Percentiles rank a stretch among this genome's conserved stretches.
Conservation (phyloP, 2,329 filamentous ascomycete genomes). For the Paecilomyces sp. region DNA sequence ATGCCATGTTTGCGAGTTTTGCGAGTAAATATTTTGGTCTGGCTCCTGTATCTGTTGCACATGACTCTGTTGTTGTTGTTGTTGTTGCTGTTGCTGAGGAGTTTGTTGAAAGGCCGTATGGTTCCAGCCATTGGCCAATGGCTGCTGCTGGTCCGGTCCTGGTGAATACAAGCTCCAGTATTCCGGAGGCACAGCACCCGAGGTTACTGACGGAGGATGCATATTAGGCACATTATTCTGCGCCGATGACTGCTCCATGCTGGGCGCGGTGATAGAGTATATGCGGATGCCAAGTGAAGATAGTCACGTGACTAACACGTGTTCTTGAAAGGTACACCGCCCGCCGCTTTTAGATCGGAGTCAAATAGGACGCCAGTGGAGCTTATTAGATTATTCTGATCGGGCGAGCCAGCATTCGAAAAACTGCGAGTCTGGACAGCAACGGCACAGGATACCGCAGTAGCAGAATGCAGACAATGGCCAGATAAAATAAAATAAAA, state of each 20-base stretch:
- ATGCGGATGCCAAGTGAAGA: neutral
- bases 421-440: neutral
- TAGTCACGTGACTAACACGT: conserved; percentile 6
- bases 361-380: conserved; percentile 3
- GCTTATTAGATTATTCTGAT: conserved; percentile 3
- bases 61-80: conserved; percentile 14
- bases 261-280: conserved; percentile 2
- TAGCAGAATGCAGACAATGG: neutral
- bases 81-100: conserved; percentile 13
- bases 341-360: conserved; percentile 3
- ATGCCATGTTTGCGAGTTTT: conserved; percentile 26
- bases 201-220: conserved; percentile 18
- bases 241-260: conserved; percentile 29
- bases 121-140: conserved; percentile 13
- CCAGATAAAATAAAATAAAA: neutral
- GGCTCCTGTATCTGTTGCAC: conserved; percentile 14
- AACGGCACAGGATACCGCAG: neutral
- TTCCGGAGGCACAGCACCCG: conserved; percentile 21
- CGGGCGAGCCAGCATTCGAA: neutral
- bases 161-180: conserved; percentile 30
- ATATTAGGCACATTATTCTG: conserved; percentile 22
- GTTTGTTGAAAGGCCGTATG: conserved; percentile 16
- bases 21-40: conserved; percentile 24
- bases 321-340: neutral
- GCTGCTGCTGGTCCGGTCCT: conserved; percentile 15